A percentile compares a stretch with the other conserved stretches of the same genome.
Evolutionary conservation across 2,329 filamentous ascomycete species (phyloP).

Genomic region (Blastomyces gilchristii): DNA sequence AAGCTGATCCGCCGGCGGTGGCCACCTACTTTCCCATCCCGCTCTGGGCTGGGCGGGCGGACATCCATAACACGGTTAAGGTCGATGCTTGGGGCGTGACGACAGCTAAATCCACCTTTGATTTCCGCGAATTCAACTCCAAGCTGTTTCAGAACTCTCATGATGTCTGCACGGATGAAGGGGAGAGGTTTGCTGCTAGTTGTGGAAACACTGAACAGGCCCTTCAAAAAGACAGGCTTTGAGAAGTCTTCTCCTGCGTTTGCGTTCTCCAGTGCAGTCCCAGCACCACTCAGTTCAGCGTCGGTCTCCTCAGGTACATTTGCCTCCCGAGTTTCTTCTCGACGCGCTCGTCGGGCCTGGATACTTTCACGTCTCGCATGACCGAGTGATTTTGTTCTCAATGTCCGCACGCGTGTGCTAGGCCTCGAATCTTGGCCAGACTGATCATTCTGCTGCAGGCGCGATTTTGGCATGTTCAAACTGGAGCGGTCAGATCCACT

Average conservation of each 20-base stretch:
- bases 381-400: slow-evolving; percentile 75
- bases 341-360: slow-evolving; percentile 66
- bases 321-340: slow-evolving; percentile 61
- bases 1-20: slow-evolving; percentile 78
- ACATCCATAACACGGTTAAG: slow-evolving; percentile 60
- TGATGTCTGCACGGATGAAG: slow-evolving; percentile 80
- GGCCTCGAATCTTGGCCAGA: slow-evolving; percentile 45
- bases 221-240: slow-evolving; percentile 92
- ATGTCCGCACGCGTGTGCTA: slow-evolving; percentile 51
- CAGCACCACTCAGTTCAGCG: slow-evolving; percentile 55
- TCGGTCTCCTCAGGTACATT: slow-evolving; percentile 90
- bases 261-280: slow-evolving; percentile 41
- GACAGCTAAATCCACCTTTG: slow-evolving; percentile 83
- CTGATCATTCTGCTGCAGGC: slow-evolving; percentile 33
- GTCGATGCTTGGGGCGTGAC: slow-evolving; percentile 81
- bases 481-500: slow-evolving; percentile 71
- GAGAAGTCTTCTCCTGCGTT: slow-evolving; percentile 58
- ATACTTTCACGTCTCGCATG: slow-evolving; percentile 87
- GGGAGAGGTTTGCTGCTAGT: slow-evolving; percentile 84
- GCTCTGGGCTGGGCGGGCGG: slow-evolving; percentile 48
- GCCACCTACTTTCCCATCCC: slow-evolving; percentile 39
- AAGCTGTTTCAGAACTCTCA: slow-evolving; percentile 75
- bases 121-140: slow-evolving; percentile 90
- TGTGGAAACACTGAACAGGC: slow-evolving; percentile 91
- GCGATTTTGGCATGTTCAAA: slow-evolving; percentile 34